These are phyloP conservation scores for Crucihimalaya himalaica DNA, from an alignment of 345 rosid species.

Conservation along the genomic window DNA sequence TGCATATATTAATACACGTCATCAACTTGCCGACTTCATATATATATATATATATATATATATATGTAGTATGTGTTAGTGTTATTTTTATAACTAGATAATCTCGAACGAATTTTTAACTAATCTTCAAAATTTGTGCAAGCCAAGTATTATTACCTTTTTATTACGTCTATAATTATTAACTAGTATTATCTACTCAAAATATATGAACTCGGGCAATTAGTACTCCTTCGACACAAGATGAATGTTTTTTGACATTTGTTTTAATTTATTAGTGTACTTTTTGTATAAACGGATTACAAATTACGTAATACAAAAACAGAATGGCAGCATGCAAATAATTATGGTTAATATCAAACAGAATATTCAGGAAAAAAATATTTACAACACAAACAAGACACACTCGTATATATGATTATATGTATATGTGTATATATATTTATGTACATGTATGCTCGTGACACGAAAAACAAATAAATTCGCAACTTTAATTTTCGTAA, in stretches of 20 bases:
- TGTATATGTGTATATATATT: neutral
- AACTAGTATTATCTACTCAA: too few relatives aligned
- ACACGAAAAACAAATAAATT: neutral
- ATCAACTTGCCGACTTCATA: constrained; percentile 29
- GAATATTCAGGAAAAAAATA: neutral
- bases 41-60: neutral
- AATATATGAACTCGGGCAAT: too few relatives aligned
- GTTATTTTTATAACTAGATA: too few relatives aligned
- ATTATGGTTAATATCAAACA: neutral
- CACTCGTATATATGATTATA: neutral
- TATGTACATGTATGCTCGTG: neutral
- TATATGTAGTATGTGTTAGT: neutral
- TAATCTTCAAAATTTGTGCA: neutral
- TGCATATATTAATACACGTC: constrained; percentile 24
- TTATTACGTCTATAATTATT: too few relatives aligned
- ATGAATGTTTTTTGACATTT: neutral
- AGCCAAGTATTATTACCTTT: too few relatives aligned
- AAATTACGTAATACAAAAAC: constrained; percentile 2
- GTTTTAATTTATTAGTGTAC: neutral
- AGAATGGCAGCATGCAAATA: constrained; percentile 10
- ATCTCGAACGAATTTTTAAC: neutral
- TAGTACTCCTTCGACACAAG: neutral
- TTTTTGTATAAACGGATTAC: neutral
- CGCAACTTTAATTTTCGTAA: too few relatives aligned
- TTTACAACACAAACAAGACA: neutral